Conservation (phyloP, 2,329 filamentous ascomycete species). For the Verticillium isaacii region DNA sequence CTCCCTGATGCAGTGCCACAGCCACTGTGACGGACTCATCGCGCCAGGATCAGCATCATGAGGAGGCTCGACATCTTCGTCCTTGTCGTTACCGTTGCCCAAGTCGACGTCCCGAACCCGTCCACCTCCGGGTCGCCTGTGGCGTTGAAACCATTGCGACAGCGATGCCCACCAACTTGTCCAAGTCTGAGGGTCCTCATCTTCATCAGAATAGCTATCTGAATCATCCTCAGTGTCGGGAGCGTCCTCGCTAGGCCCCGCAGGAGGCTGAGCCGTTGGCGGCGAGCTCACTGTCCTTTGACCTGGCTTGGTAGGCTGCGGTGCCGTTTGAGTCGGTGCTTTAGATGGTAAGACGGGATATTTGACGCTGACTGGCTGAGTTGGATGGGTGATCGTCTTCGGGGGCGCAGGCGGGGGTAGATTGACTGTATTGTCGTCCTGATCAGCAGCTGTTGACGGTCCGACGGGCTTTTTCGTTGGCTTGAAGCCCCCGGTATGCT, state of each 20-base stretch:
- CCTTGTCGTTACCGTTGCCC: not conserved
- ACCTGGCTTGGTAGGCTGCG: no score
- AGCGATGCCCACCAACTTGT: not conserved
- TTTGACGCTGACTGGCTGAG: no score
- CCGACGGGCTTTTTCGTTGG: no score
- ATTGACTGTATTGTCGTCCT: no score
- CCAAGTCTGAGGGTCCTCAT: not conserved
- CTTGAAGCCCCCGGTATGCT: no score
- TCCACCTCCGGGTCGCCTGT: not conserved
- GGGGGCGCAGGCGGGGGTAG: no score
- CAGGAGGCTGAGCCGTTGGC: not conserved
- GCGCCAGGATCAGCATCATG: not conserved
- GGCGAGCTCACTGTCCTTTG: no score
- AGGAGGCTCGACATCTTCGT: not conserved
- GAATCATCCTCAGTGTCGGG: not conserved
- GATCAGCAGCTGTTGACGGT: no score
- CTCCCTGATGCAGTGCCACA: not conserved
- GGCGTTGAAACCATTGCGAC: not conserved
- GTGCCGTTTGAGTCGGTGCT: no score
- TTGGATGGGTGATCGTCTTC: no score
- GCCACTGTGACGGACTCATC: not conserved
- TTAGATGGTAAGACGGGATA: no score
- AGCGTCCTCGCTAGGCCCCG: not conserved
- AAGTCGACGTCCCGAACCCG: not conserved
- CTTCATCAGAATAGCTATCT: not conserved